Evolutionary conservation across 768 basidiomycete genomes (phyloP), one percentile per base, ranked within the genome.

Genomic region (Pleurotus salmoneostramineus): DNA sequence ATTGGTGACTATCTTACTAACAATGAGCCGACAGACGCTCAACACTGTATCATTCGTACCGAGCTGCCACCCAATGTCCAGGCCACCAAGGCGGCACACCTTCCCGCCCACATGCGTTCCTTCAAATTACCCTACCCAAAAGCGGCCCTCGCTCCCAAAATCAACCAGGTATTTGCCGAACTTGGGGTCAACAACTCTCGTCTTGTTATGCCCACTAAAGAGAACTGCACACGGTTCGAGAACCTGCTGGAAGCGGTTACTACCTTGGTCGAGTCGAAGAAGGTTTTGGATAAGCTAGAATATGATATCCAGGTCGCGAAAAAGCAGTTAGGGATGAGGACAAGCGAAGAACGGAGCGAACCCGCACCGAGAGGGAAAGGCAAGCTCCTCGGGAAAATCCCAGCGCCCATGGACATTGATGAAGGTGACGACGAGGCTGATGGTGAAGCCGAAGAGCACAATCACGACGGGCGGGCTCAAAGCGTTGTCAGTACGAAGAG

Each of bases 171-270:
- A 11, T 79, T 98, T 12, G 68, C 78, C 5, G 95, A 98, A 71
- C 78, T 95, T 8, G 87, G 88, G 11, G 74, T 97, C 8, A 80
- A 81, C 12, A 77, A 85, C 56, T 81, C 80, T 12, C 84, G 89
- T 8, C 80, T 99, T 50, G 91, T 96, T 60, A 98, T 98, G 94
- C 97, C 97, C 14, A 98, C 97, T 2, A 80, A 85, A 40, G 85
- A 87, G 27, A 97, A 94, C 62, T 78, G 87, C 55, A 77, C 81
- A 54, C 83, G 82, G 63, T 76, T 95, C 15, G 94, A 97, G 60
- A 75, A 77, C 11, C 71, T 98, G 12, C 65, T 95, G 46, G 85
- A 88, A 4, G 84, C 89, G 3, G 83, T 91, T 0, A 80, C 80
- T 3, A 77, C 82, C 10, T 72, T 98, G 65, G 80, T 96, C n/a